These are phyloP conservation scores for Suhomyces kunorum DNA, from an alignment of 1,139 yeast genomes.

Conservation along the genomic window DNA sequence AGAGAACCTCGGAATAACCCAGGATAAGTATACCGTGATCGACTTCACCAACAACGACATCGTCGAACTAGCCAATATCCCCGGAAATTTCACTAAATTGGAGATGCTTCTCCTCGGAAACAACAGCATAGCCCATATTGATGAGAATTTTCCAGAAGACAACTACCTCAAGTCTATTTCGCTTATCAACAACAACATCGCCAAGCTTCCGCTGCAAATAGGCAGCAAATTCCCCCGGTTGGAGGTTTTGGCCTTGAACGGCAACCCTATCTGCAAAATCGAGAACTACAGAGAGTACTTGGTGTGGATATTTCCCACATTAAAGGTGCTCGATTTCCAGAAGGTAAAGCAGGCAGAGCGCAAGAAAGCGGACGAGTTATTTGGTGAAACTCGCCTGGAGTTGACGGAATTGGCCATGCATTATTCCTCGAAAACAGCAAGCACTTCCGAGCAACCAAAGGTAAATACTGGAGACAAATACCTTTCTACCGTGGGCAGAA, in stretches of 20 bases:
- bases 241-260: conserved; percentile 51
- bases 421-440: conserved; percentile 2
- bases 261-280: conserved; percentile 60
- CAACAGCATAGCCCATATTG: conserved; percentile 50
- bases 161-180: conserved; percentile 51
- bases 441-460: background rate
- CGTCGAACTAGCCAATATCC: conserved; percentile 53
- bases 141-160: conserved; percentile 21
- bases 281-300: conserved; percentile 60
- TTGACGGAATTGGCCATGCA: conserved; percentile 16
- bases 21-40: conserved; percentile 48
- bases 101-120: conserved; percentile 56
- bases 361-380: conserved; percentile 39
- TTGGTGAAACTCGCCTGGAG: conserved; percentile 37
- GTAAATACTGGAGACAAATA: conserved; percentile 8
- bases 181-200: conserved; percentile 53
- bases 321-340: conserved; percentile 66
- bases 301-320: conserved; percentile 62
- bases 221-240: conserved; percentile 35
- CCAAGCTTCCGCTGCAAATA: conserved; percentile 30
- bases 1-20: conserved; percentile 38
- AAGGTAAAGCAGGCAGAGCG: conserved; percentile 62
- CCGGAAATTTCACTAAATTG: conserved; percentile 42
- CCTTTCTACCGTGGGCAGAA: conserved; percentile 30
- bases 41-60: conserved; percentile 72